These are phyloP conservation scores for Phytophthora cryptogea DNA, from an alignment of 352 stramenopile genomes.

Conservation along the genomic window DNA sequence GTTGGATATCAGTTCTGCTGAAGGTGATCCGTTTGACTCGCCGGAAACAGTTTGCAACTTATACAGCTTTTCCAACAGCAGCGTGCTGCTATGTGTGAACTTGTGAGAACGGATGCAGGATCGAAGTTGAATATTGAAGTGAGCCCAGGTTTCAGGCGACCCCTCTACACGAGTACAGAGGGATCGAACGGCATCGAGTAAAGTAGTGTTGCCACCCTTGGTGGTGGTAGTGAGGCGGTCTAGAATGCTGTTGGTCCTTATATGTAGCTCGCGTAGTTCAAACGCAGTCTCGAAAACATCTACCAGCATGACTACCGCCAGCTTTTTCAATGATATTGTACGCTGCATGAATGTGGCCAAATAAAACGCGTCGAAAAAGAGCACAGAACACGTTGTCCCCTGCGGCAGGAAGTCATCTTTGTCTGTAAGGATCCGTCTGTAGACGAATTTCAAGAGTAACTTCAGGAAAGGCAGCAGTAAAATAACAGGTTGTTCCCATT, in stretches of 20 bases:
- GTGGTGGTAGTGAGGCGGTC: no score
- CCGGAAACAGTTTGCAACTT: not conserved
- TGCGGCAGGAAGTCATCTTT: not conserved
- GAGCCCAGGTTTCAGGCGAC: not conserved
- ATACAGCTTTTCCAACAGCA: slow-evolving; percentile 1
- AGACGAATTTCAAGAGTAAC: not conserved
- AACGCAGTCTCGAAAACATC: not conserved
- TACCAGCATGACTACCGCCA: not conserved
- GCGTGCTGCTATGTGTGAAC: not conserved
- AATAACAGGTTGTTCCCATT: slow-evolving; percentile 1
- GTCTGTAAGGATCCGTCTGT: not conserved
- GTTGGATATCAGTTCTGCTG: not conserved
- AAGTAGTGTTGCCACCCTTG: no score
- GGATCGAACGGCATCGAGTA: not conserved
- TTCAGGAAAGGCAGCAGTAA: not conserved
- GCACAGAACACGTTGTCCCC: not conserved
- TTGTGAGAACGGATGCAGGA: slow-evolving; percentile 1
- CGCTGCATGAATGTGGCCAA: not conserved
- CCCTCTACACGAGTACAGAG: not conserved
- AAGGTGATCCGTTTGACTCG: not conserved
- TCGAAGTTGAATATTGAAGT: not conserved
- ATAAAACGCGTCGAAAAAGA: not conserved
- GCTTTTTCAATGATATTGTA: not conserved
- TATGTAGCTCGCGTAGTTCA: not conserved
- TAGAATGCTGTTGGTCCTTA: no score